Base-by-base conservation (phyloP, 176 grass and related monocot species). In the Lolium perenne region DNA sequence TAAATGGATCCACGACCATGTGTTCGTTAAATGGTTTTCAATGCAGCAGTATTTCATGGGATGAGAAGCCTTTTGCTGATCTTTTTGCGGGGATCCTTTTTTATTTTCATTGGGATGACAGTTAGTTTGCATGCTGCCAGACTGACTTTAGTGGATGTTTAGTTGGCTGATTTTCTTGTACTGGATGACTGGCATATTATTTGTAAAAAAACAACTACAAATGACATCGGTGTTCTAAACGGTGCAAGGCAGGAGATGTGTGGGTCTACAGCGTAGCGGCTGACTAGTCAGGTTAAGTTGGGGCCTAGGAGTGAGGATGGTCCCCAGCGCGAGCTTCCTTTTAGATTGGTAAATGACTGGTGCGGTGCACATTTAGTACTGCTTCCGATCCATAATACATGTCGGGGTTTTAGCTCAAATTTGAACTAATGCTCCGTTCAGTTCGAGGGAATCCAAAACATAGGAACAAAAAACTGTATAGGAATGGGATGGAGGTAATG, bases 11-110 rank as follows among this genome's bases (percentile, higher is more conserved):
- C 26, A 8, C 0, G 8, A 14, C 47, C n/a, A 55, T 4, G 10
- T 56, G 10, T 71, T 62, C 21, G 54, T 88, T 84, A 20, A 82
- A 79, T 65, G 47, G 26, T 80, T 72, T 72, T n/a, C 10, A 61
- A 6, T 79, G 56, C n/a, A 84, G 15, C 47, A 80, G 21, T 55
- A 65, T 43, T 11, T 43, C 57, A 69, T 74, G 17, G 11, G 50
- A 54, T 70, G 54, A 20, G 58, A 51, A 16, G 8, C 2, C 2
- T 17, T 63, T 79, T 40, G 18, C 45, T 84, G 26, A 32, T 7
- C 2, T 10, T 65, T 14, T 65, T 65, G 23, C 4, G 62, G 25
- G 25, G 1, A 64, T 6, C 4, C 23, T 26, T 64, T 64, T 17
- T 79, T 83, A 10, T 63, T 72, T 74, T 63, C 81, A 73, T 63